Base-by-base conservation (phyloP, 192 early-diverging fungal genomes). In the Coemansia sp. region DNA sequence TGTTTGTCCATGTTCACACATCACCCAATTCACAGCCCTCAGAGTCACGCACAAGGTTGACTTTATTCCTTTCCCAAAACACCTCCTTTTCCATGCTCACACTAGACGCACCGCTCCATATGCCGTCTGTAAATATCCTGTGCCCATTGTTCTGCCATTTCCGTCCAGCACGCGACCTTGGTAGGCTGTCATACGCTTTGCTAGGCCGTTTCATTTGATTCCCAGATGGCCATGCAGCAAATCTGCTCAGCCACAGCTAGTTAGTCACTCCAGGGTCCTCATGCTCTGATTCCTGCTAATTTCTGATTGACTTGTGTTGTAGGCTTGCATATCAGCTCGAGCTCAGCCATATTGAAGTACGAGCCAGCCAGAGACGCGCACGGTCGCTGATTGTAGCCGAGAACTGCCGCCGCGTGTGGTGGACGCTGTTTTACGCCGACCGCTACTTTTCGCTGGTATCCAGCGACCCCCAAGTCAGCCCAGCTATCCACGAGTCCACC, bases 351-450 rank as follows among this genome's bases (percentile, higher is more conserved):
- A 75, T 82, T 54, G 79, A 82, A 48, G 69, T 70, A 50, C 79
- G 79, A 10, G 79, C 79, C 23, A 67, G 70, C 54, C 79, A 82
- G 67, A 72, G 79, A 9, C 73, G 70, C 22, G 79, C 79, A 2
- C 73, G 79, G 41, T 82, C 79, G 45, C 59, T 82, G 70, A 82
- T 82, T 22, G 79, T 82, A 11, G 79, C 79, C 9, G 79, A 82
- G 65, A 82, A 82, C 67, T 82, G 79, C 57, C 79, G 79, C 19
- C 66, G 79, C 4, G 79, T 82, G 8, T 82, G 79, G 79, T 82
- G 79, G 79, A 72, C 79, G 43, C 66, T 82, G 38, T 76, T 76
- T 37, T 82, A 82, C 39, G 73, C 73, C 7, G 79, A 82, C 60
- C 66, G 79, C 32, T 82, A 76, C 55, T 82, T 82, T 49, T 76